Percentiles rank a stretch among this genome's conserved stretches.
Evolutionary conservation across 345 rosid species (phyloP).

Genomic region (Salix koriyanagi): DNA sequence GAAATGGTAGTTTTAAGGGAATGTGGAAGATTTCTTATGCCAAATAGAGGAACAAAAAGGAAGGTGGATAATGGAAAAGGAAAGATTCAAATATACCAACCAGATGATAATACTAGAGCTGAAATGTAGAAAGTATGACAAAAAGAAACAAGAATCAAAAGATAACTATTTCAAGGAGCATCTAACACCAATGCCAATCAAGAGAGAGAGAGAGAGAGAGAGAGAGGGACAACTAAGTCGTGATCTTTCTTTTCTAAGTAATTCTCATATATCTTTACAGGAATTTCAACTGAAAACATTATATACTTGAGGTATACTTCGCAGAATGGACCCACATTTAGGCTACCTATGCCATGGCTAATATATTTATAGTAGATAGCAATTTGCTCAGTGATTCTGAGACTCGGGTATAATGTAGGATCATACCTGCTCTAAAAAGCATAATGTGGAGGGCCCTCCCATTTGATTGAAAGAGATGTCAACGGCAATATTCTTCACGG

Average conservation of each 20-base stretch:
- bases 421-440: conserved; percentile 87
- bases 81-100: neutral
- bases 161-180: neutral
- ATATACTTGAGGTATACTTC: neutral
- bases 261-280: neutral
- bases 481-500: conserved; percentile 73
- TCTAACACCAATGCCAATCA: neutral
- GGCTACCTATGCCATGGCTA: neutral
- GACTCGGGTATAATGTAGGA: neutral
- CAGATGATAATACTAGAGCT: neutral
- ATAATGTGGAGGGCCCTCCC: conserved; percentile 77
- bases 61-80: neutral
- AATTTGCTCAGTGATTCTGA: neutral
- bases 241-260: neutral
- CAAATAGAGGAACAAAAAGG: neutral
- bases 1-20: neutral
- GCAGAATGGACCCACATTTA: neutral
- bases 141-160: neutral
- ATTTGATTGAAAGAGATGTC: conserved; percentile 94
- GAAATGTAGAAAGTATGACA: neutral
- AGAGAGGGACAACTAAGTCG: neutral
- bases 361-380: neutral
- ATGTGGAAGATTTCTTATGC: neutral
- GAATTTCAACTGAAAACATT: neutral
- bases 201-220: too few relatives aligned